Evolutionary conservation across 2,329 filamentous ascomycete species (phyloP).

Genomic region (Ambrosiella xylebori): DNA sequence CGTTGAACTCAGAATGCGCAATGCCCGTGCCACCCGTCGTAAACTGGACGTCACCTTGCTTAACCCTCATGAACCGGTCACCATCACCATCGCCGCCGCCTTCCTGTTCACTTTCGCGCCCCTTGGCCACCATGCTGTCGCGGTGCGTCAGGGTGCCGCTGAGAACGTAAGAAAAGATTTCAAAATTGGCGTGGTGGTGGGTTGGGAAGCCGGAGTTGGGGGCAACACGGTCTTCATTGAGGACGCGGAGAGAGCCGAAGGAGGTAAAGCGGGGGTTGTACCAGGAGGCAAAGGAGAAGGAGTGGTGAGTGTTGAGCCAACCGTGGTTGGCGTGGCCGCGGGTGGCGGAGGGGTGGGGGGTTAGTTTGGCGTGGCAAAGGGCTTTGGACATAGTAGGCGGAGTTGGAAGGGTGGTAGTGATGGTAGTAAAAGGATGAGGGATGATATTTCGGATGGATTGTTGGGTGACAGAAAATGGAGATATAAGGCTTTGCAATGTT

Average conservation of each 20-base stretch:
- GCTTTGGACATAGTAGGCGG: conserved; percentile 21
- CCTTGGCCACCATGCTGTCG: conserved; percentile 65
- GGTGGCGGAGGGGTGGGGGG: conserved; percentile 51
- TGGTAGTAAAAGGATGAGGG: conserved; percentile 4
- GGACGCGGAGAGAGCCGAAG: conserved; percentile 64
- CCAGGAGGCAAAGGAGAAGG: conserved; percentile 63
- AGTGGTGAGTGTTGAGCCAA: conserved; percentile 78
- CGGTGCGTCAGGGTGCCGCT: conserved; percentile 73
- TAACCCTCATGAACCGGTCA: conserved; percentile 53
- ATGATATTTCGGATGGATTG: no score
- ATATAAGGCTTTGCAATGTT: conserved; percentile 7
- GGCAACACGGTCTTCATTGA: conserved; percentile 76
- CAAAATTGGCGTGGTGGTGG: conserved; percentile 70
- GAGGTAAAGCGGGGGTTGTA: conserved; percentile 48
- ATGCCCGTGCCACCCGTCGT: conserved; percentile 72
- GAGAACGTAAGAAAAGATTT: conserved; percentile 83
- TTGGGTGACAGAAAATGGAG: conserved; percentile 15
- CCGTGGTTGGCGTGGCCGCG: conserved; percentile 68
- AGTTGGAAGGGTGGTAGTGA: conserved; percentile 9
- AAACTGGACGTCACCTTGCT: conserved; percentile 72
- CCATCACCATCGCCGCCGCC: conserved; percentile 26
- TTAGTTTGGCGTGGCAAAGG: conserved; percentile 53
- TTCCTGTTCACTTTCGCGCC: conserved; percentile 26
- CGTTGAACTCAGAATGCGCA: conserved; percentile 68
- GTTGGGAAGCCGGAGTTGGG: conserved; percentile 63